These are phyloP conservation scores for Biscogniauxia marginata DNA, from an alignment of 2,329 filamentous ascomycete species.

Conservation along the genomic window DNA sequence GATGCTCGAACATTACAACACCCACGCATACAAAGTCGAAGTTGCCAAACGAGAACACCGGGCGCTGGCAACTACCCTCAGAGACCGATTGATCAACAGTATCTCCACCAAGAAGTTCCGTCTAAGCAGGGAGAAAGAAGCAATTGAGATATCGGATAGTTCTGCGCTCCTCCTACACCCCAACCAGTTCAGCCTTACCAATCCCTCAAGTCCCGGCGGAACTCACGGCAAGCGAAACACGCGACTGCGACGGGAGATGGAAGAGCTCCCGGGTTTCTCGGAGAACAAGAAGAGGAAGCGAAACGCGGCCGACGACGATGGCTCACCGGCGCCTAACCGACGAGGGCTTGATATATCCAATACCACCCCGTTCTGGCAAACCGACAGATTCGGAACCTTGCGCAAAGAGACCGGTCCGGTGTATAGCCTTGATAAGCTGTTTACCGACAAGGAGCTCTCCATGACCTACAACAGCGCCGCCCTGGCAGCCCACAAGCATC, in stretches of 20 bases:
- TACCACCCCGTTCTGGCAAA: conserved; percentile 62
- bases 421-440: conserved; percentile 68
- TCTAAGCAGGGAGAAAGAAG: conserved; percentile 65
- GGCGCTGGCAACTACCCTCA: conserved; percentile 58
- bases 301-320: conserved; percentile 58
- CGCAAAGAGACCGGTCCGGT: conserved; percentile 58
- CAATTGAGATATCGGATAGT: conserved; percentile 65
- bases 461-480: conserved; percentile 65
- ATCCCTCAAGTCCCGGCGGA: conserved; percentile 63
- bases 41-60: conserved; percentile 62
- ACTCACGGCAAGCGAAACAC: conserved; percentile 63
- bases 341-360: conserved; percentile 55
- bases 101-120: conserved; percentile 64
- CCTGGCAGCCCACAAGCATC: conserved; percentile 60
- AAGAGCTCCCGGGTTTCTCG: conserved; percentile 54
- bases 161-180: conserved; percentile 65
- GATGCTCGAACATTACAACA: conserved; percentile 57
- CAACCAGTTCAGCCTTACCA: conserved; percentile 65
- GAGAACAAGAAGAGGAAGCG: conserved; percentile 64
- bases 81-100: conserved; percentile 66
- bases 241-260: conserved; percentile 58
- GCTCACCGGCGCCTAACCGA: conserved; percentile 59
- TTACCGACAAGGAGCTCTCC: conserved; percentile 67
- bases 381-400: conserved; percentile 53
- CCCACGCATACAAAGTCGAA: conserved; percentile 60